Base-by-base conservation (phyloP, 2,329 filamentous ascomycete genomes). In the Claviceps lovelessii region DNA sequence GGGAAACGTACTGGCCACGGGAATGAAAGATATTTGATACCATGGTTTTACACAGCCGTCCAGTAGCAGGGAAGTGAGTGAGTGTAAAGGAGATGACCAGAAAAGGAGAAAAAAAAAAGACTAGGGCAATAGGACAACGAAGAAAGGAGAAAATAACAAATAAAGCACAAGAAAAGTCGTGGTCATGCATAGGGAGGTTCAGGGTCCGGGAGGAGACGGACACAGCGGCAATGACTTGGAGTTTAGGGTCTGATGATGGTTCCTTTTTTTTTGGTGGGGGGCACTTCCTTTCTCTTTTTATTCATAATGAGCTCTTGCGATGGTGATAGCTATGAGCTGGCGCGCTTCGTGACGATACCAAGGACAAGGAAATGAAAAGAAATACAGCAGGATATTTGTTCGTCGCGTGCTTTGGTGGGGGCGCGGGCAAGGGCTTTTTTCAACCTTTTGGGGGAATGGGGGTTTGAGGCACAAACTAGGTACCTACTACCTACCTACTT, bases 1-100 rank as follows among this genome's bases (percentile, higher is more conserved):
- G 45, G 19, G 29, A 52, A 48, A 19, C 31, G 19, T 19, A 49
- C 45, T 44, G 47, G 46, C 28, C 39, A 49, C 29, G 45, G 52
- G 46, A 49, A 53, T 28, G 35, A 48, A 53, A 45, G 35, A 45
- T 39, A 23, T 52, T 52, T 44, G 49, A 49, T 52, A 52, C 39
- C 45, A 49, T 37, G 45, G 45, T 37, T 28, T 45, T 45, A 28
- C 37, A 42, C 37, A 19, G 9, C 29, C 46, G 35, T 49, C n/a
- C 45, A 45, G 37, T 44, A n/a, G 17, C n/a, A 29, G 35, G 10
- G 39, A 42, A 29, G n/a, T 41, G 44, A 33, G 19, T 47, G 23
- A 23, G 23, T 33, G 29, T 56, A 51, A 53, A 42, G 42, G 23
- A 50, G 47, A 39, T 15, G 45, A n/a, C 31, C n/a, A 23, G 11